These are phyloP conservation scores for Aureobasidium melanogenum DNA, from an alignment of 2,329 filamentous ascomycete species.

Conservation along the genomic window DNA sequence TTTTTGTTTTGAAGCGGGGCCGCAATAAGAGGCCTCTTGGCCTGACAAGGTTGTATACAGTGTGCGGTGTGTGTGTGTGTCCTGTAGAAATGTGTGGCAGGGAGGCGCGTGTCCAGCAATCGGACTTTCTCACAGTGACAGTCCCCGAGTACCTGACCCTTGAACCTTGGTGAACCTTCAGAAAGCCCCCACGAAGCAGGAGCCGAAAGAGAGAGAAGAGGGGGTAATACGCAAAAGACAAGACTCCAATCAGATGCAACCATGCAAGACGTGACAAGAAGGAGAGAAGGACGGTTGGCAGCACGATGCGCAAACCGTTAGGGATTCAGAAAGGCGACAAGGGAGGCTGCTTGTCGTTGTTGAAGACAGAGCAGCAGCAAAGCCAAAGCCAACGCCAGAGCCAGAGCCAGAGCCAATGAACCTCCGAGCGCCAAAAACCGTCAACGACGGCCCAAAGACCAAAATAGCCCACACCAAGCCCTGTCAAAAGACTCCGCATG, in stretches of 20 bases:
- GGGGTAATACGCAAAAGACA: not conserved
- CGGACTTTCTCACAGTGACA: not conserved
- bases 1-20: not conserved
- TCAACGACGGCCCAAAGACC: not conserved
- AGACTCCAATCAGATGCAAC: not conserved
- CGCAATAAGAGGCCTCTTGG: not conserved
- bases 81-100: not conserved
- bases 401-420: not conserved
- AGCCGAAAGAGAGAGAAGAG: not conserved
- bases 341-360: not conserved
- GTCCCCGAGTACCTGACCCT: constrained; percentile 4
- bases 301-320: not conserved
- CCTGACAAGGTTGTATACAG: not conserved
- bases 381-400: not conserved
- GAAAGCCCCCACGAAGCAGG: constrained; percentile 1
- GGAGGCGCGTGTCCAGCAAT: not conserved
- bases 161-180: constrained; percentile 5
- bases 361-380: not conserved
- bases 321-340: not conserved
- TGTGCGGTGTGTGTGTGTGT: not conserved
- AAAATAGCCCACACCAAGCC: constrained; percentile 7
- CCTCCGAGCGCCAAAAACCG: not conserved
- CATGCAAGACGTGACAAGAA: not conserved
- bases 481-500: not conserved
- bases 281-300: not conserved